These are phyloP conservation scores for Juglanconis juglandina DNA, from an alignment of 2,329 filamentous ascomycete genomes.

Conservation along the genomic window DNA sequence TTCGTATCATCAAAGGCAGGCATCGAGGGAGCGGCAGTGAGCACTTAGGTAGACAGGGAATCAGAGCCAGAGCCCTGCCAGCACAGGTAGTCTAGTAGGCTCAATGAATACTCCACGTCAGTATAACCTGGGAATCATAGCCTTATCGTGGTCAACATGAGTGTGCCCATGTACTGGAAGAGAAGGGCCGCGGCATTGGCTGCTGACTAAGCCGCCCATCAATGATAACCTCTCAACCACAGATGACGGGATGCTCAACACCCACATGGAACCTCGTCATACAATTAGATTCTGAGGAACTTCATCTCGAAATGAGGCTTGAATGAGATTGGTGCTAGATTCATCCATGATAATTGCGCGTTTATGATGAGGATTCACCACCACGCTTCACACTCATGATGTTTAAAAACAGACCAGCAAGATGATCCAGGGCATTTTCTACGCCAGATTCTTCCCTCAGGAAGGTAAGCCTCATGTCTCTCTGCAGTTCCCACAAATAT, in stretches of 20 bases:
- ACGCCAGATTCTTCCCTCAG: constrained; percentile 64
- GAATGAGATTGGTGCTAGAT: background rate
- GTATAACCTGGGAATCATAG: background rate
- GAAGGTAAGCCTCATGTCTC: constrained; percentile 44
- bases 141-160: too few species aligned
- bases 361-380: background rate
- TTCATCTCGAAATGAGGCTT: background rate
- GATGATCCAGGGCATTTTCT: constrained; percentile 70
- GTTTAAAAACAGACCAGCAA: constrained; percentile 6
- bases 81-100: background rate
- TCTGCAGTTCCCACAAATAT: background rate
- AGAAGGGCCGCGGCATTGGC: too few species aligned
- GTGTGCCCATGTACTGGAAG: too few species aligned
- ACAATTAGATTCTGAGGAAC: too few species aligned
- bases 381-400: background rate
- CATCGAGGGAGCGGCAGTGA: background rate
- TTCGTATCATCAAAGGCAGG: background rate
- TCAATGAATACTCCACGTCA: background rate
- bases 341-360: background rate
- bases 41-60: background rate
- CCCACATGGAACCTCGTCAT: too few species aligned
- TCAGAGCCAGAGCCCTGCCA: background rate
- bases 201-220: too few species aligned
- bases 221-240: too few species aligned
- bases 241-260: too few species aligned